Evolutionary conservation across 257 asterid species (phyloP).

Genomic region (Primulina eburnea): DNA sequence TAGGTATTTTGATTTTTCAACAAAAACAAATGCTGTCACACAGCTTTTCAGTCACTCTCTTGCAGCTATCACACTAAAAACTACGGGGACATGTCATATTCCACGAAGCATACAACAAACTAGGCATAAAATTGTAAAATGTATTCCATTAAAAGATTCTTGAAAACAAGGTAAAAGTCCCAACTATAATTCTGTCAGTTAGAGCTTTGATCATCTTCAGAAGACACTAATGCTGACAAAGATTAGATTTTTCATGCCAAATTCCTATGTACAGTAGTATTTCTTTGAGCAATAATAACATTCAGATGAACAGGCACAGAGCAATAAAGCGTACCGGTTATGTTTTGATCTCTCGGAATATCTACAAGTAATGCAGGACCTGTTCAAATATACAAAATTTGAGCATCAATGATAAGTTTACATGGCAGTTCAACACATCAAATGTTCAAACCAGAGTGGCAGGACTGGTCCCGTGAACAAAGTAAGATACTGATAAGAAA

Average conservation of each 20-base stretch:
- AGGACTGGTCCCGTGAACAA: neutral
- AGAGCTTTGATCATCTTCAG: neutral
- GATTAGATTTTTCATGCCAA: neutral
- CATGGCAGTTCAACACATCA: neutral
- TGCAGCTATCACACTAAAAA: neutral
- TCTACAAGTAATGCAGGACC: slow-evolving; percentile 86
- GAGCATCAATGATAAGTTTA: neutral
- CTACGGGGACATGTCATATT: neutral
- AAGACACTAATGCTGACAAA: neutral
- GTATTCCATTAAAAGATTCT: neutral
- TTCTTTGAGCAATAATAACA: neutral
- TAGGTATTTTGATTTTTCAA: too few species aligned
- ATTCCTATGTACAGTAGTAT: neutral
- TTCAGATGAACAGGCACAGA: neutral
- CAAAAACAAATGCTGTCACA: neutral
- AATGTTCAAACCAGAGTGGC: too few species aligned
- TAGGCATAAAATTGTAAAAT: neutral
- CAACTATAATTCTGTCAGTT: neutral
- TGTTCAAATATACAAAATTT: slow-evolving; percentile 31
- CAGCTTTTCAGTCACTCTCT: neutral
- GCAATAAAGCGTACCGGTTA: slow-evolving; percentile 56
- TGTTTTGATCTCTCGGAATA: slow-evolving; percentile 84
- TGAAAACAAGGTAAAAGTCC: neutral
- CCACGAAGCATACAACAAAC: neutral
- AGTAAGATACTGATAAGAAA: neutral